Percentiles rank a stretch among this genome's conserved stretches.
Conservation (phyloP, 345 rosid species). For the Gossypium thurberi region DNA sequence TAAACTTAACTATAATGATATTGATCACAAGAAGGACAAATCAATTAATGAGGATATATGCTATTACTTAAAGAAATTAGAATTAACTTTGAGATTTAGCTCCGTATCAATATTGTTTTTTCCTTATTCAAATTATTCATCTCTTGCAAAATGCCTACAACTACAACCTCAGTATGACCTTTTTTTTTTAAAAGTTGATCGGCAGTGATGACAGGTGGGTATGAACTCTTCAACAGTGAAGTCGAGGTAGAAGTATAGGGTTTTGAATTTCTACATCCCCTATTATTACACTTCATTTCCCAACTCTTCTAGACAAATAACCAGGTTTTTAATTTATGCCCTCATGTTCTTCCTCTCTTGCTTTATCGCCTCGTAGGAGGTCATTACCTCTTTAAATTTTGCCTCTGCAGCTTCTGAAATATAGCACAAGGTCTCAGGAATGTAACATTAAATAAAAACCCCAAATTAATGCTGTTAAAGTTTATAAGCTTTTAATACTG, state of each 20-base stretch:
- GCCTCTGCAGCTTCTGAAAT: slow-evolving; percentile 79
- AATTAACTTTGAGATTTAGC: background rate
- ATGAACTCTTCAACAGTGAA: background rate
- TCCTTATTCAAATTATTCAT: background rate
- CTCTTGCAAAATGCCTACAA: background rate
- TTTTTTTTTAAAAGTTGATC: background rate
- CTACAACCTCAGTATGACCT: slow-evolving; percentile 2
- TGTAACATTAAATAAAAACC: background rate
- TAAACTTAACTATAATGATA: background rate
- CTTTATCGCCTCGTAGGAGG: slow-evolving; percentile 85
- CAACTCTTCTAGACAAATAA: background rate
- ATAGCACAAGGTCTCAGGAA: background rate
- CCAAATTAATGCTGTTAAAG: background rate
- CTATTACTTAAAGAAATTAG: background rate
- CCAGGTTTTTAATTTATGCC: slow-evolving; percentile 10
- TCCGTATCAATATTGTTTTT: background rate
- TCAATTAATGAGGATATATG: background rate
- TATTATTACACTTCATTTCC: background rate
- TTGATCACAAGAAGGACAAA: background rate
- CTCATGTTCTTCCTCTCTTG: slow-evolving; percentile 50
- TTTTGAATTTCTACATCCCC: background rate
- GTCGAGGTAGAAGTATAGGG: background rate
- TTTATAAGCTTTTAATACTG: background rate
- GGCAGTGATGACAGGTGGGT: background rate
- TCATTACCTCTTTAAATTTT: slow-evolving; percentile 86